A percentile compares a stretch with the other conserved stretches of the same genome.
These are phyloP conservation scores for Paraphoma sp. DNA, from an alignment of 2,329 filamentous ascomycete genomes.

Conservation along the genomic window DNA sequence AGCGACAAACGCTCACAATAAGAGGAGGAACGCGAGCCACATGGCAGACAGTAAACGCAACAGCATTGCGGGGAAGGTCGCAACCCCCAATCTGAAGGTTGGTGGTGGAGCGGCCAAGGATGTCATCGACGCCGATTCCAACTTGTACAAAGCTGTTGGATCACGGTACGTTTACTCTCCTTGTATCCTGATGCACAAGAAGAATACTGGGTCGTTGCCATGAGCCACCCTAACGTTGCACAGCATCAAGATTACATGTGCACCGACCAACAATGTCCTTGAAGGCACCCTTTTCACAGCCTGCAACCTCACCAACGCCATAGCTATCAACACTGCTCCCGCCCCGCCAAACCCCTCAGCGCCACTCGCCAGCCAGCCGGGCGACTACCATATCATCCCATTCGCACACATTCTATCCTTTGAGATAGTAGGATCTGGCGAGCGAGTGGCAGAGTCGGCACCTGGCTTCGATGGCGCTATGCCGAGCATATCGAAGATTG, in stretches of 20 bases:
- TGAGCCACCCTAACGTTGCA: conserved; percentile 17
- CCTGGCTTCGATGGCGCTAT: conserved; percentile 54
- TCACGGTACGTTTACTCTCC: conserved; percentile 58
- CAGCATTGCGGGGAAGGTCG: conserved; percentile 60
- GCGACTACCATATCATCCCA: conserved; percentile 67
- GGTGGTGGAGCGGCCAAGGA: conserved; percentile 49
- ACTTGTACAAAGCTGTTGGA: conserved; percentile 66
- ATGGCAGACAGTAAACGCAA: conserved; percentile 67
- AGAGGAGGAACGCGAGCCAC: conserved; percentile 7
- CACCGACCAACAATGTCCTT: conserved; percentile 58
- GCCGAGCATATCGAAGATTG: conserved; percentile 58
- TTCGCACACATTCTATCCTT: conserved; percentile 65
- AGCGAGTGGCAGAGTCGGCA: conserved; percentile 43
- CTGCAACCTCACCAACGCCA: conserved; percentile 65
- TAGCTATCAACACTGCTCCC: conserved; percentile 65
- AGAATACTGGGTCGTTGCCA: not conserved
- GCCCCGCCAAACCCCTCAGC: conserved; percentile 52
- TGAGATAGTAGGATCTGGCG: conserved; percentile 55
- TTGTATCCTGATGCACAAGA: not conserved
- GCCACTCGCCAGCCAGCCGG: conserved; percentile 49
- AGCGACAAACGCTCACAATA: conserved; percentile 46
- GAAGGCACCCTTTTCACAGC: conserved; percentile 70
- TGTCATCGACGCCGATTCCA: conserved; percentile 59
- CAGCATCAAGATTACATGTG: conserved; percentile 66
- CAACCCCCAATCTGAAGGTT: conserved; percentile 55